These are phyloP conservation scores for Botryosphaeria dothidea DNA, from an alignment of 2,329 filamentous ascomycete genomes.

Conservation along the genomic window DNA sequence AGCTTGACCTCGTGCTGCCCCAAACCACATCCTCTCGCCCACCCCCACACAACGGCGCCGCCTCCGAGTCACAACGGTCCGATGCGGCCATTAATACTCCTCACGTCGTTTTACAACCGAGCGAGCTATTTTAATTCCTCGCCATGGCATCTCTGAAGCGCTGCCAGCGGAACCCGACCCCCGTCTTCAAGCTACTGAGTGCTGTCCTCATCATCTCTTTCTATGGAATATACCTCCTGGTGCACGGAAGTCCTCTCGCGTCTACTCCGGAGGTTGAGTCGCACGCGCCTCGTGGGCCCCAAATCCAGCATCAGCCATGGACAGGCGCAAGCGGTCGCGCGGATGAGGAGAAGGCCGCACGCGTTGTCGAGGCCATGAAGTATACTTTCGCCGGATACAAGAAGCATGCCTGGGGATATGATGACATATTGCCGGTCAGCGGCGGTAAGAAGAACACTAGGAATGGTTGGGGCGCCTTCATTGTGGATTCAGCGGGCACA, in stretches of 20 bases:
- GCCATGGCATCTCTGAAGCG: conserved; percentile 28
- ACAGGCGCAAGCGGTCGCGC: conserved; percentile 35
- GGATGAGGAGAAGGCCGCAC: conserved; percentile 35
- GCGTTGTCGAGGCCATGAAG: conserved; percentile 41
- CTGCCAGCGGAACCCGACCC: conserved; percentile 35
- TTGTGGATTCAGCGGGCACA: conserved; percentile 43
- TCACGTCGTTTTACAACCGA: background rate
- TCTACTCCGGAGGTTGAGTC: background rate
- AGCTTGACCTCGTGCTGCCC: conserved; percentile 5
- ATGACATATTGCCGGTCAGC: conserved; percentile 42
- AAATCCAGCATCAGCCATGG: conserved; percentile 37
- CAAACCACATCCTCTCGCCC: background rate
- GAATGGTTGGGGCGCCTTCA: conserved; percentile 47
- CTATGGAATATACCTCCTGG: conserved; percentile 42
- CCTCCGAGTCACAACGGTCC: background rate
- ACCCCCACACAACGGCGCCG: background rate
- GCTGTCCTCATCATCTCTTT: conserved; percentile 42
- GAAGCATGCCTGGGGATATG: conserved; percentile 42
- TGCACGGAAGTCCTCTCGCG: conserved; percentile 29
- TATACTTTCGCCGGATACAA: conserved; percentile 43
- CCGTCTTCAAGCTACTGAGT: conserved; percentile 44
- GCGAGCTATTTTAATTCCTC: background rate
- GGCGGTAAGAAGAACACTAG: conserved; percentile 36
- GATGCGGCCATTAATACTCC: conserved; percentile 3
- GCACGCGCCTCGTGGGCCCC: conserved; percentile 24